Base-by-base conservation (phyloP, 2,329 filamentous ascomycete species). In the Talaromyces amestolkiae region DNA sequence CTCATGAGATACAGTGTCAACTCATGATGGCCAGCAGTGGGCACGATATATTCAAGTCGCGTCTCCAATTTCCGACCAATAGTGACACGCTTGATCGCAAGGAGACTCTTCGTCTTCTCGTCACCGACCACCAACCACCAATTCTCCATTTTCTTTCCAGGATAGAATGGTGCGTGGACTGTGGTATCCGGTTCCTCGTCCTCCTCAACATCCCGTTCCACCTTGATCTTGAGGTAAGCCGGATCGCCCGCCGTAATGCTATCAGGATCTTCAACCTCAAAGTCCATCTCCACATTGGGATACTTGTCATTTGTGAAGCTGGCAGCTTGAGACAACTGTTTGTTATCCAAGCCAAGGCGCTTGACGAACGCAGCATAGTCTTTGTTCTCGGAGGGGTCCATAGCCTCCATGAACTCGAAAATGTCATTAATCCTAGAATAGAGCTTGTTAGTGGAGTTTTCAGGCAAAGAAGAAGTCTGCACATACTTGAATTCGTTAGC, bases 101-200 rank as follows among this genome's bases (percentile, higher is more conserved):
- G 83, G 68, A 99, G 82, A 69, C 85, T 93, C 82, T 92, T 94
- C 47, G 90, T 92, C 76, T 87, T 90, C 80, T 97, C 93, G 72
- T 98, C 93, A 35, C 93, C 94, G 39, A 99, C 92, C 22, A 99
- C 92, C 64, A 99, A 82, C 95, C 95, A 99, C 93, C 93, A 99
- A 76, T 95, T 97, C 84, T 99, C 95, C 82, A 92, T 90, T 85
- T 99, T 99, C 78, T 90, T 90, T 59, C 79, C 83, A 0, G 95
- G 93, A 76, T 95, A 99, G 84, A 98, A 99, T 0, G 95, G 95
- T 61, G 94, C 93, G 75, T 98, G 93, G 2, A 98, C 96, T 1
- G 89, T 89, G 1, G 90, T 86, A 76, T 97, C 92, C 17, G 91
- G 86, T 69, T 91, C 89, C 62, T 90, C 87, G 45, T 88, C 86